phyloP scores from a whole-genome alignment of 345 rosid genomes.

The Acer saccharum region DNA sequence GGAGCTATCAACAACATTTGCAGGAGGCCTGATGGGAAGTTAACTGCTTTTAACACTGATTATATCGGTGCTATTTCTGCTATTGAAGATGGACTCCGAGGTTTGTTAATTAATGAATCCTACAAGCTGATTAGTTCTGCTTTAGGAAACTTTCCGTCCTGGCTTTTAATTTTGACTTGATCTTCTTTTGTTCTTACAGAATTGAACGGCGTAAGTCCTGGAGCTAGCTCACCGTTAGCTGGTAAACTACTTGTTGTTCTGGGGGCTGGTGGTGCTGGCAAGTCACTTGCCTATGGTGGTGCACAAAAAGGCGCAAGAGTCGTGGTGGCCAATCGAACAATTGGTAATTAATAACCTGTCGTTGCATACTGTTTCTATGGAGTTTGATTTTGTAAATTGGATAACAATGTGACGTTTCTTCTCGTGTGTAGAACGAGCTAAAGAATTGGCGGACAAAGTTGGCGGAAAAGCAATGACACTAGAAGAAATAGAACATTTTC shows the following conservation, averaged over 20 bases:
- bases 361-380: not conserved
- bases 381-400: not conserved
- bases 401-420: not conserved
- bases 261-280: conserved; percentile 55
- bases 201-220: conserved; percentile 24
- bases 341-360: conserved; percentile 26
- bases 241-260: conserved; percentile 43
- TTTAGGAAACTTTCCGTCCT: not conserved
- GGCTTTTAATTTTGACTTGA: not conserved
- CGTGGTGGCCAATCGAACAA: conserved; percentile 43
- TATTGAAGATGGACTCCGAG: conserved; percentile 44
- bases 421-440: conserved; percentile 31
- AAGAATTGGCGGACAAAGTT: conserved; percentile 45
- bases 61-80: conserved; percentile 44
- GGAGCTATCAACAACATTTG: conserved; percentile 41
- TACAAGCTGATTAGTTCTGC: not conserved
- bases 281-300: conserved; percentile 51
- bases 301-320: conserved; percentile 52
- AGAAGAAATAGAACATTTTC: conserved; percentile 43
- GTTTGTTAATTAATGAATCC: conserved; percentile 6
- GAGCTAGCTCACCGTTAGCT: conserved; percentile 35
- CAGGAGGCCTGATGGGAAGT: conserved; percentile 36
- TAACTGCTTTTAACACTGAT: conserved; percentile 44
- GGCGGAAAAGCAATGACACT: conserved; percentile 45
- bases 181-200: conserved; percentile 11